Evolutionary conservation across 1,139 yeast species (phyloP), one percentile per base, ranked within the genome.

Genomic region (Kluyveromyces sp.): DNA sequence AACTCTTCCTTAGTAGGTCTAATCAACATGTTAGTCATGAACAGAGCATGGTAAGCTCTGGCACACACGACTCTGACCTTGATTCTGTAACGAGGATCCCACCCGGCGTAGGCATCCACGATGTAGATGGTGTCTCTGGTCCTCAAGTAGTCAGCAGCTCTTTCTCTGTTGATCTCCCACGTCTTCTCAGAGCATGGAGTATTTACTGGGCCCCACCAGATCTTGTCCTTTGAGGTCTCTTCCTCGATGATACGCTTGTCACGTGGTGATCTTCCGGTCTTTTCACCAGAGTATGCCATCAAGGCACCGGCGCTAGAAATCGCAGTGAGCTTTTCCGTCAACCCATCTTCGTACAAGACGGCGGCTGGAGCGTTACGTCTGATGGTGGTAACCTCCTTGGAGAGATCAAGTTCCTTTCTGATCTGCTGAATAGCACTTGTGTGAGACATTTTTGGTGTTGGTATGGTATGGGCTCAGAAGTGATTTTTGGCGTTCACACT

Each of bases 161-260:
- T 85, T 57, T 94, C 94, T 67, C 95, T 83, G 66, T 94, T 86
- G 60, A 92, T 89, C 61, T 81, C 79, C 97, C 97, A 92, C 37
- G 96, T 88, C 65, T 83, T 80, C 69, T 87, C 96, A 52, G 87
- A 83, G 60, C 92, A 92, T 70, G 89, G 86, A 70, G 85, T 87
- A 74, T 92, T 92, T 58, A 92, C 98, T 8, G 97, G 97, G 26
- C 98, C 98, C 98, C 98, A 92, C 97, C 98, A 92, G 58, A 92
- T 80, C 64, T 89, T 73, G 50, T 85, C 78, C 46, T 77, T 68
- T 34, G 96, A 88, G 44, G 94, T 74, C 56, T 78, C 83, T 72
- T 92, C 97, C 58, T 89, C 96, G 53, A 92, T 97, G 68, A 92
- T 86, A 73, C 98, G 87, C 70, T 92, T 92, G 71, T 92, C 98